Evolutionary conservation across 2,329 filamentous ascomycete species (phyloP), one percentile per base, ranked within the genome.

Genomic region (Plectosphaerella plurivora): DNA sequence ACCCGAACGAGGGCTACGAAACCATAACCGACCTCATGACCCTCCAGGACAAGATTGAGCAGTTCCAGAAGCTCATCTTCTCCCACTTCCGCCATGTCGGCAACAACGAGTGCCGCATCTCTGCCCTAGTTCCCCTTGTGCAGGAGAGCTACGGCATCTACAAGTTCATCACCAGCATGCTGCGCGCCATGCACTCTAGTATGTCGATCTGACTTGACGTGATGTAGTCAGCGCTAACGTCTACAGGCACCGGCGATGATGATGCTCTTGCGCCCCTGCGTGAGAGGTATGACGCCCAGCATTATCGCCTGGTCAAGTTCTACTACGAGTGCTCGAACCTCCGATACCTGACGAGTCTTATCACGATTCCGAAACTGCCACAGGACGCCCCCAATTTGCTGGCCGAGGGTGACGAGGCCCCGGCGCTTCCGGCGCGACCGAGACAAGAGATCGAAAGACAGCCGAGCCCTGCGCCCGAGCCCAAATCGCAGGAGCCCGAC

Each of bases 291-390:
- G 88, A 97, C 68, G 91, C 94, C 14, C 94, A 97, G 65, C 94
- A 99, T 70, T 93, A 97, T 75, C 89, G 94, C 16, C 82, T 99
- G 15, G 89, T 96, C 66, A 94, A 95, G 65, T 99, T 97, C 73
- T 99, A 99, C 74, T 97, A 97, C 71, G 94, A 99, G 73, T 99
- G 94, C 72, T 97, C 94, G 11, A 99, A 97, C 69, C 79, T 99
- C 51, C 88, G 94, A 61, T 99, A 99, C 67, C 81, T 99, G 47
- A 99, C 94, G 14, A 96, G 91, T 63, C 78, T 99, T 49, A 97
- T 99, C 65, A 96, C 91, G 2, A 91, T 99, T 7, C 94, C 94
- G 1, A 97, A 97, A 69, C 81, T 99, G 49, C 92, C 94, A 1
- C 90, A 96, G 71, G 92, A 97, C 52, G 89, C 94, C 1, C 94